A percentile compares a stretch with the other conserved stretches of the same genome.
These are phyloP conservation scores for Cryptococcus sp. DNA, from an alignment of 1,284 basidiomycete genomes.

Conservation along the genomic window DNA sequence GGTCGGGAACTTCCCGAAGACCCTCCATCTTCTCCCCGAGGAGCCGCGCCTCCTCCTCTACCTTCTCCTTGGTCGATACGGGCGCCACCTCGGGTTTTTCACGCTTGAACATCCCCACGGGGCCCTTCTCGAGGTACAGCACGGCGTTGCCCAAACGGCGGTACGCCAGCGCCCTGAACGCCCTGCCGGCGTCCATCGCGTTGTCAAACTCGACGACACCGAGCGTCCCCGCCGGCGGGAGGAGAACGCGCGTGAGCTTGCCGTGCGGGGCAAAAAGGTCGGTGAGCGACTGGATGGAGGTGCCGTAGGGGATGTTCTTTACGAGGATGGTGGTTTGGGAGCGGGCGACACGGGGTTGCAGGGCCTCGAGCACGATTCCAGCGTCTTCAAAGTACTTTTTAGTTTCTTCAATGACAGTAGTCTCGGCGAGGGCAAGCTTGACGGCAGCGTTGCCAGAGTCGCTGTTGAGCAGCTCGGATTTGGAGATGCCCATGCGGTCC, in stretches of 20 bases:
- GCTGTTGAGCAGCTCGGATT: constrained; percentile 76
- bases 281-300: constrained; percentile 67
- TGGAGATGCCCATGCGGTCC: constrained; percentile 73
- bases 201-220: constrained; percentile 85
- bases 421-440: constrained; percentile 92
- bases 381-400: constrained; percentile 75
- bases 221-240: constrained; percentile 91
- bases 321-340: constrained; percentile 85
- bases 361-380: constrained; percentile 54
- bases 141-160: constrained; percentile 82
- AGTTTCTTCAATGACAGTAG: constrained; percentile 91
- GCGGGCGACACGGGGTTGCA: constrained; percentile 54
- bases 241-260: constrained; percentile 67
- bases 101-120: constrained; percentile 67
- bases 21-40: constrained; percentile 8
- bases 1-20: constrained; percentile 52
- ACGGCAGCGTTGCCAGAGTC: constrained; percentile 64
- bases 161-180: constrained; percentile 81
- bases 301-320: constrained; percentile 96
- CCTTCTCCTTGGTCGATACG: constrained; percentile 35
- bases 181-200: constrained; percentile 65
- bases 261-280: constrained; percentile 79
- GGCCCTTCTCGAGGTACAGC: constrained; percentile 90
- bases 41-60: constrained; percentile 1
- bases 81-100: constrained; percentile 33